These are phyloP conservation scores for Amanita muscaria DNA, from an alignment of 768 basidiomycete genomes.

Conservation along the genomic window DNA sequence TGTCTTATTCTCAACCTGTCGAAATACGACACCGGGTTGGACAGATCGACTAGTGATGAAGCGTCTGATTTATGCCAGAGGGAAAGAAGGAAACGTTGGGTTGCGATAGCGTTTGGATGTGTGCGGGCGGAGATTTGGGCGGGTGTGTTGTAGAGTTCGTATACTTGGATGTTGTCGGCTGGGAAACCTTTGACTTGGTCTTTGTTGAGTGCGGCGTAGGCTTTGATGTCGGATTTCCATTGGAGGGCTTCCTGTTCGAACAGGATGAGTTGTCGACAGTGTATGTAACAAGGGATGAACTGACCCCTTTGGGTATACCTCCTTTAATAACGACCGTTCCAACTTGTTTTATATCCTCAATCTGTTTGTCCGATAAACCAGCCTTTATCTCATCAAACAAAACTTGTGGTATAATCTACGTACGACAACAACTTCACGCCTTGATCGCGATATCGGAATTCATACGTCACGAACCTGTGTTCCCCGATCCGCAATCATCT, in stretches of 20 bases:
- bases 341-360: constrained; percentile 34
- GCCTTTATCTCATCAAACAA: constrained; percentile 32
- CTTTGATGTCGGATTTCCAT: constrained; percentile 48
- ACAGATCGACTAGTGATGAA: constrained; percentile 34
- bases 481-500: constrained; percentile 40
- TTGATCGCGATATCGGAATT: neutral
- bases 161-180: constrained; percentile 57
- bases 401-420: constrained; percentile 45
- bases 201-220: constrained; percentile 44
- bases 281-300: too few species aligned
- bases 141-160: constrained; percentile 63
- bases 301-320: constrained; percentile 45
- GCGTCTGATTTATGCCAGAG: constrained; percentile 50
- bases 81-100: constrained; percentile 48
- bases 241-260: constrained; percentile 40
- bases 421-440: neutral
- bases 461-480: constrained; percentile 28
- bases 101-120: constrained; percentile 47
- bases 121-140: constrained; percentile 61
- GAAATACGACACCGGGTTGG: constrained; percentile 63
- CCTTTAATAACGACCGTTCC: constrained; percentile 53
- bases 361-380: constrained; percentile 39
- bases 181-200: constrained; percentile 58
- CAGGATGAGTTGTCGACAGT: constrained; percentile 6
- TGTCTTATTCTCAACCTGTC: constrained; percentile 68